Evolutionary conservation across 2,329 filamentous ascomycete genomes (phyloP).

Genomic region (Tympanopsis confertula): DNA sequence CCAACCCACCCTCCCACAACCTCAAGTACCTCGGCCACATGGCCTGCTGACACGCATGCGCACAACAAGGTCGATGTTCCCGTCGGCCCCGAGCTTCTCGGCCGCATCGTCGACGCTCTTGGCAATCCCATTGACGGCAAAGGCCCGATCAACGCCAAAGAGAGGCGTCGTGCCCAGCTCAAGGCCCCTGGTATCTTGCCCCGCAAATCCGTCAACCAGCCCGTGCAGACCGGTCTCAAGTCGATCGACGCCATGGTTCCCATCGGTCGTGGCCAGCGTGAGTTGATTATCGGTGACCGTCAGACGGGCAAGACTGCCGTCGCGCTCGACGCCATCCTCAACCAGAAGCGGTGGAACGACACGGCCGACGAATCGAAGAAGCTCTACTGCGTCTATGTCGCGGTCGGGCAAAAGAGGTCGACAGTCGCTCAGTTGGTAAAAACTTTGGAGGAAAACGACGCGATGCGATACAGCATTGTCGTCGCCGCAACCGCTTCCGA

Average conservation of each 20-base stretch:
- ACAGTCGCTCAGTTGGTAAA: constrained; percentile 98
- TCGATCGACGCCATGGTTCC: constrained; percentile 99
- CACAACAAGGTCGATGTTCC: constrained; percentile 78
- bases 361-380: constrained; percentile 84
- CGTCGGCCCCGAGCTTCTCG: constrained; percentile 83
- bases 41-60: no score
- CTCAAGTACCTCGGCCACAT: no score
- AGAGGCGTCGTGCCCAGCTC: constrained; percentile 92
- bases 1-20: neutral
- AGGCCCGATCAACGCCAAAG: constrained; percentile 83
- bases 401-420: constrained; percentile 97
- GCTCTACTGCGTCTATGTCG: constrained; percentile 99
- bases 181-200: constrained; percentile 98
- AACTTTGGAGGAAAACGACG: constrained; percentile 98
- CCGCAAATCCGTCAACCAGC: constrained; percentile 92
- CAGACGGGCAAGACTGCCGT: constrained; percentile 99
- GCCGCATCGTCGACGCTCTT: constrained; percentile 95
- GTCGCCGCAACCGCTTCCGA: constrained; percentile 96
- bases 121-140: constrained; percentile 99
- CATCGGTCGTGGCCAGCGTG: constrained; percentile 99
- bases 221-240: constrained; percentile 98
- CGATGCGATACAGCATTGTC: constrained; percentile 93
- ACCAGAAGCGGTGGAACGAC: constrained; percentile 98
- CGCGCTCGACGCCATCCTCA: constrained; percentile 92
- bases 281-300: constrained; percentile 99